Evolutionary conservation across 148 eudicot species (phyloP), one percentile per base, ranked within the genome.

Genomic region (Fallopia convolvulus): DNA sequence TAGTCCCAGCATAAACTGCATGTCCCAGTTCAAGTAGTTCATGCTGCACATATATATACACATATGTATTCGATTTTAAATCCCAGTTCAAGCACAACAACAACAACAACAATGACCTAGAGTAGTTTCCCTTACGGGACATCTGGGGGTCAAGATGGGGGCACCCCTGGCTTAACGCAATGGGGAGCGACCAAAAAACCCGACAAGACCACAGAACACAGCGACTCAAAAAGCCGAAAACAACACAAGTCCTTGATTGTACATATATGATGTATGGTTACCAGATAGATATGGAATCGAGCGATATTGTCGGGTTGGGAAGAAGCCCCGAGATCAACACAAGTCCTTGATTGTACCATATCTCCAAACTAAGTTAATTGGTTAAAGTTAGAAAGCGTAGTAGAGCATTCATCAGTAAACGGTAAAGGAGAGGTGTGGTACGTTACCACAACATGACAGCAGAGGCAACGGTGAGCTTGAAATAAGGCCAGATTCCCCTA

Each of bases 261-360:
- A 21, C 6, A 55, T 55, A 0, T 55, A n/a, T 3, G 3, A 0
- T 10, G 18, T 32, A 5, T 21, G 18, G 47, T 39, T 84, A 84
- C 86, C 86, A 79, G 50, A 84, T 79, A 18, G 87, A 84, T 50
- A 84, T 81, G 41, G 84, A 81, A 65, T 82, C 87, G 5, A 84
- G 82, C 13, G 87, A 44, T 50, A 84, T 77, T 42, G 84, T 79
- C 3, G 87, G 78, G 63, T 84, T 20, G 7, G 82, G 18, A 7
- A 84, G 84, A 21, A 84, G 75, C 47, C 87, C 87, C 44, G 87
- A 81, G 74, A 84, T 79, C n/a, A 84, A 83, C 53, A 84, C 87
- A 9, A 84, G 84, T 20, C 84, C 84, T 79, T 84, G 84, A 66
- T 65, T 76, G 77, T 84, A 84, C 84, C 87, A 84, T 76, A 81